These are phyloP conservation scores for Leonotis leonurus DNA, from an alignment of 257 asterid genomes.

Conservation along the genomic window DNA sequence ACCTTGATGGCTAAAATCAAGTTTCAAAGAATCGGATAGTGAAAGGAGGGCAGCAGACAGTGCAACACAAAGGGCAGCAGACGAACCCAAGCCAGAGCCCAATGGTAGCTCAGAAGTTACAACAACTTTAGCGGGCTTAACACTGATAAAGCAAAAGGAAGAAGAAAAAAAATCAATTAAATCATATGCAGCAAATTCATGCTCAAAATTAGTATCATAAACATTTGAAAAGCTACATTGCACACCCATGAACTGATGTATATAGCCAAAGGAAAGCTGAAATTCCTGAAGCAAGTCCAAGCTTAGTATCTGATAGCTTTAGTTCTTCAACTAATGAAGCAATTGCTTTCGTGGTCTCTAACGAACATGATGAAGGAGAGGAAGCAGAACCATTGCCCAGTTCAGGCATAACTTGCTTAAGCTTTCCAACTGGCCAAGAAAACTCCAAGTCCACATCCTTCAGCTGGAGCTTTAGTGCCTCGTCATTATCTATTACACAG, in stretches of 20 bases:
- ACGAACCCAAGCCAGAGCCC: constrained; percentile 97
- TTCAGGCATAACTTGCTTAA: constrained; percentile 68
- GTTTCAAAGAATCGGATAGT: constrained; percentile 48
- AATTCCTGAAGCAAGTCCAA: constrained; percentile 69
- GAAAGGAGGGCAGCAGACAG: constrained; percentile 81
- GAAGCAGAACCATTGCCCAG: constrained; percentile 36
- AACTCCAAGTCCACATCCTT: constrained; percentile 78
- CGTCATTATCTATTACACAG: constrained; percentile 51
- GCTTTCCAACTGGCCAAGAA: constrained; percentile 79
- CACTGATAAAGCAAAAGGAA: constrained; percentile 38
- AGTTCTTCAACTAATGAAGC: constrained; percentile 68
- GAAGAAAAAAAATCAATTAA: too few species aligned
- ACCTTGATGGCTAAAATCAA: constrained; percentile 79
- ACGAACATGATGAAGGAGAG: constrained; percentile 68
- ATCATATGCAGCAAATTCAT: constrained; percentile 9
- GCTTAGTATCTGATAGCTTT: constrained; percentile 56
- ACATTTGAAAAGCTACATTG: neutral
- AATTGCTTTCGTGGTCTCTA: constrained; percentile 62
- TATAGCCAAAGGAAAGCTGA: constrained; percentile 90
- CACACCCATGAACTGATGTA: constrained; percentile 79
- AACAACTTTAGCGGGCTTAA: constrained; percentile 75
- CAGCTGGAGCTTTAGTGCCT: constrained; percentile 58
- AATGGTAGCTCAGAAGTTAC: constrained; percentile 89
- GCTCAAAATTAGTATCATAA: neutral
- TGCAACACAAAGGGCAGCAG: constrained; percentile 92